These are phyloP conservation scores for Pinus albicaulis DNA, from an alignment of 75 land plant genomes.

Conservation along the genomic window DNA sequence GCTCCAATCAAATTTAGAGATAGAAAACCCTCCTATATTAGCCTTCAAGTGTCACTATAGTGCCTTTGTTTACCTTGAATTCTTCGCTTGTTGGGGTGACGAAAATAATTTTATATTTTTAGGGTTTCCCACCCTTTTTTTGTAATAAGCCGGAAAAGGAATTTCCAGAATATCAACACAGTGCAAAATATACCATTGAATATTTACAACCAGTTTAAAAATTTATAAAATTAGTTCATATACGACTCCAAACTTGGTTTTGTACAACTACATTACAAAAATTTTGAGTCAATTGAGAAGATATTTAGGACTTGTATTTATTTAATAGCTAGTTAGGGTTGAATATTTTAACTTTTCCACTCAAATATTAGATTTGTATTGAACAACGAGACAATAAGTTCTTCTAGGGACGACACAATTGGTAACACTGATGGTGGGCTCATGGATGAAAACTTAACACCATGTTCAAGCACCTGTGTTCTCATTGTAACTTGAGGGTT, in stretches of 20 bases:
- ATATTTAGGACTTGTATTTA: not conserved
- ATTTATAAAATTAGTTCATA: too few species aligned
- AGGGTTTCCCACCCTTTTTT: slow-evolving; percentile 31
- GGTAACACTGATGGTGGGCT: too few species aligned
- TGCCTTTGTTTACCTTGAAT: slow-evolving; percentile 21
- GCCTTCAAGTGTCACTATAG: slow-evolving; percentile 31
- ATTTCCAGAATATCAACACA: not conserved
- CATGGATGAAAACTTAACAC: too few species aligned
- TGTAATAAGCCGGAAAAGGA: slow-evolving; percentile 11
- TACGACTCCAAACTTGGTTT: too few species aligned
- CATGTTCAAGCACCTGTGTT: too few species aligned
- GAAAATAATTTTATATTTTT: slow-evolving; percentile 25
- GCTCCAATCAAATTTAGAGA: slow-evolving; percentile 39
- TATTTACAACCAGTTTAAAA: not conserved
- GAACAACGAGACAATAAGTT: too few species aligned
- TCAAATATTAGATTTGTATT: not conserved
- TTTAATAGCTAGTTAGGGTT: not conserved
- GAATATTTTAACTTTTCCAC: not conserved
- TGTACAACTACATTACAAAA: not conserved
- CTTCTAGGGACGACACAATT: too few species aligned
- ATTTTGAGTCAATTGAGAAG: not conserved
- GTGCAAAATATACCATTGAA: not conserved
- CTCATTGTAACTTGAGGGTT: too few species aligned
- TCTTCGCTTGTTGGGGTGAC: slow-evolving; percentile 41
- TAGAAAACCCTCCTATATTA: slow-evolving; percentile 23